Evolutionary conservation across 345 rosid species (phyloP).

Genomic region (Syzygium aromaticum): DNA sequence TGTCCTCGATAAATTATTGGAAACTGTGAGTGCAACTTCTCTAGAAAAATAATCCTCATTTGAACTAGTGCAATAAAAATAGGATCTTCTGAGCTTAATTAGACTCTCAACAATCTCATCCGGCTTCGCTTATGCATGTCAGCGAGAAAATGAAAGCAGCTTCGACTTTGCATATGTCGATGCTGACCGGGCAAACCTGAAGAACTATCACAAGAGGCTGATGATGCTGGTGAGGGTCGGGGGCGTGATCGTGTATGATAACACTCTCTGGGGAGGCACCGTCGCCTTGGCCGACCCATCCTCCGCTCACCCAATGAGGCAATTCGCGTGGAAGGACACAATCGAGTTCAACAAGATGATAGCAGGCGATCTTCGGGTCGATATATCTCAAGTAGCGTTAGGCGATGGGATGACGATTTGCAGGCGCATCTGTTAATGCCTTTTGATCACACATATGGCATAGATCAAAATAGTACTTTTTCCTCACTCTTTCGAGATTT

Average conservation of each 20-base stretch:
- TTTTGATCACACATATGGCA: not conserved
- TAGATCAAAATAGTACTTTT: not conserved
- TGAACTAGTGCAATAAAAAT: not conserved
- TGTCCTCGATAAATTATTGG: not conserved
- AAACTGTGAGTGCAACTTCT: not conserved
- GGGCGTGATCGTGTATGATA: constrained; percentile 23
- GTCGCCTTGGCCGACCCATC: constrained; percentile 12
- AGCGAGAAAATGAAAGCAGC: constrained; percentile 24
- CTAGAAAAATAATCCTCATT: not conserved
- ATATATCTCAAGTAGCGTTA: constrained; percentile 38
- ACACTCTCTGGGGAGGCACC: constrained; percentile 34
- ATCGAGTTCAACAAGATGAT: constrained; percentile 35
- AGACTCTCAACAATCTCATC: not conserved
- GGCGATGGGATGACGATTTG: constrained; percentile 70
- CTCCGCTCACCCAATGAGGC: not conserved
- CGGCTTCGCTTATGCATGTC: not conserved
- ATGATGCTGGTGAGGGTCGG: constrained; percentile 24
- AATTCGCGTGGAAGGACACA: constrained; percentile 6
- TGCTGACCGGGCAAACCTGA: constrained; percentile 24
- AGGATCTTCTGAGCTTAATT: not conserved
- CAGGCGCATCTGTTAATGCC: constrained; percentile 12
- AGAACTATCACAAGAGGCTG: constrained; percentile 30
- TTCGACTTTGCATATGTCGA: constrained; percentile 43
- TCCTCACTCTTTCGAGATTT: not conserved
- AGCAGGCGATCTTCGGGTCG: constrained; percentile 47